A percentile compares a stretch with the other conserved stretches of the same genome.
Evolutionary conservation across 208 protist genomes (phyloP).

Genomic region (Leptomonas pyrrhocoris): DNA sequence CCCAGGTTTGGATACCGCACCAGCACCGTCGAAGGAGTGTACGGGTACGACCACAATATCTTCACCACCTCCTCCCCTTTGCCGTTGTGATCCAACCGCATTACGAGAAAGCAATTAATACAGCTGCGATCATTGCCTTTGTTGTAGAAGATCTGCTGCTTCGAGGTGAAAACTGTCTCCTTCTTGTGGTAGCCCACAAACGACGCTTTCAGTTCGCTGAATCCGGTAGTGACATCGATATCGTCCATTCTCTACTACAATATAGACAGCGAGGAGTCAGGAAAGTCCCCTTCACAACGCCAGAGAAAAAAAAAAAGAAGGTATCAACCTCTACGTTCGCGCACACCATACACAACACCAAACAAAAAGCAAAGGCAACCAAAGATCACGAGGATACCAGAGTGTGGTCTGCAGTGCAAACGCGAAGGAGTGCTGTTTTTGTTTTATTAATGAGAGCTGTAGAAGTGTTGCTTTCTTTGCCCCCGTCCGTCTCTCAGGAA

Average conservation of each 20-base stretch:
- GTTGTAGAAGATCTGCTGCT: conserved; percentile 63
- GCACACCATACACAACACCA: no score
- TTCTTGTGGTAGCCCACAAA: conserved; percentile 45
- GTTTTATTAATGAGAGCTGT: no score
- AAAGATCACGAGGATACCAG: no score
- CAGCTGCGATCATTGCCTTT: conserved; percentile 57
- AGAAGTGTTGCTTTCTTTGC: no score
- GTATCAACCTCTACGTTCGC: no score
- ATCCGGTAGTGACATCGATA: conserved; percentile 23
- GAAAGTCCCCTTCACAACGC: no score
- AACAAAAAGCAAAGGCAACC: no score
- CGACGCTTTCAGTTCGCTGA: conserved; percentile 45
- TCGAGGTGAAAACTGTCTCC: conserved; percentile 38
- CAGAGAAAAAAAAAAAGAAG: background rate
- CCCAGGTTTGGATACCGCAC: conserved; percentile 58
- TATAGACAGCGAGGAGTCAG: no score
- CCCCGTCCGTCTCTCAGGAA: no score
- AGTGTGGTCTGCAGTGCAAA: no score
- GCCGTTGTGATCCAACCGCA: conserved; percentile 35
- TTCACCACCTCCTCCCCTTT: conserved; percentile 22
- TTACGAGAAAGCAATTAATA: conserved; percentile 53
- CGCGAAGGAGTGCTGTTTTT: no score
- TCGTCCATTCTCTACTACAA: conserved; percentile 27
- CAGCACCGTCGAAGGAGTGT: conserved; percentile 31
- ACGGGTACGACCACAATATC: conserved; percentile 69